Evolutionary conservation across 2,329 filamentous ascomycete species (phyloP), one percentile per base, ranked within the genome.

Genomic region (Pyrenophora graminea): DNA sequence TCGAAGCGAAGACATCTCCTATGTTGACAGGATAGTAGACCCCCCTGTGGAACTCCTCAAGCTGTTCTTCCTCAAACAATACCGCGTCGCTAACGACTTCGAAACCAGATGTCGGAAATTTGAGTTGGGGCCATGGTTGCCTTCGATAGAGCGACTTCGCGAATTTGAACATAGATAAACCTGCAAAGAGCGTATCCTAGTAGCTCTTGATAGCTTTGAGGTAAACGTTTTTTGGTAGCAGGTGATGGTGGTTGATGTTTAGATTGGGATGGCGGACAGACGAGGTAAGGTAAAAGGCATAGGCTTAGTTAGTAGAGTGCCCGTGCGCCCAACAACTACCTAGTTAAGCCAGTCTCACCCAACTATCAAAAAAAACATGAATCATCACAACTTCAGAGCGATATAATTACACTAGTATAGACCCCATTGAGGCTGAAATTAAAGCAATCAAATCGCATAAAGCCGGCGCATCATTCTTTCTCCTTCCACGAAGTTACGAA

Each of bases 1-100:
- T 51, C 3, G 50, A 53, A 15, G 32, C 45, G 27, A 61, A 49
- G 7, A 55, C 41, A 23, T 55, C 55, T 42, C 55, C 53, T 37
- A 61, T 56, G 30, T 52, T 48, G 21, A 56, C 58, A 15, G 55
- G 48, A 17, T 45, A 60, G 47, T 50, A 54, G 23, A 46, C 1
- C 1, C 31, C 40, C 18, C 37, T 46, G 12, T 39, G 25, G 36
- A 51, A 55, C n/a, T 48, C 30, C 1, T 42, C 27, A 46, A 59
- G 41, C 45, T 48, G 43, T 39, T 59, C 56, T 55, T 59, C 54
- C 7, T 54, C 39, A 41, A 44, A 21, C 36, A 25, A 4, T 36
- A 53, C 2, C 32, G 39, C 15, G 9, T 60, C 37, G 40, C 55
- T 53, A 39, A 60, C 40, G 37, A 51, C 43, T 41, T 58, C 27